Percentiles rank a stretch among this genome's conserved stretches.
phyloP scores from a whole-genome alignment of 1,284 basidiomycete species.

The Ceratobasidium sp. region DNA sequence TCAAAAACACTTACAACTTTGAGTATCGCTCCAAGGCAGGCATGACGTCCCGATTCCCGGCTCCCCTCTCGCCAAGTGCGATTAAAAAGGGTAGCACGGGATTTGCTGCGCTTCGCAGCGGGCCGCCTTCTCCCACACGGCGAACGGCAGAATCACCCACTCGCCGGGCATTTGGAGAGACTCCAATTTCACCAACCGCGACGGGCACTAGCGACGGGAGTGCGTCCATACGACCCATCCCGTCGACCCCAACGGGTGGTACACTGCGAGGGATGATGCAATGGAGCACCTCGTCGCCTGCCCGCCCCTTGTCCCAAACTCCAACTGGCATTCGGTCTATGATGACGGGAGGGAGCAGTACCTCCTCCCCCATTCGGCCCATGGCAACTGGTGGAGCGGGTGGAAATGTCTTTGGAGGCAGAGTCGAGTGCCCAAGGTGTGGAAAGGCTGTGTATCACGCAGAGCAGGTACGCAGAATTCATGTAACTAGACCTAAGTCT shows the following conservation, averaged over 20 bases:
- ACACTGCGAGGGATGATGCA: not conserved
- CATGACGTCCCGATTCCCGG: constrained; percentile 23
- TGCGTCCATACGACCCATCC: not conserved
- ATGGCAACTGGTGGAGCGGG: constrained; percentile 29
- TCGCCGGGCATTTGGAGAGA: constrained; percentile 11
- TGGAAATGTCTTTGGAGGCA: constrained; percentile 31
- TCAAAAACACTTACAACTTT: constrained; percentile 26
- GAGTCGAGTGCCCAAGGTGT: constrained; percentile 41
- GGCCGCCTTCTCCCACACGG: constrained; percentile 28
- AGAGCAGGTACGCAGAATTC: constrained; percentile 39
- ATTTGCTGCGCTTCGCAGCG: constrained; percentile 21
- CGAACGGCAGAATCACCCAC: too few relatives aligned
- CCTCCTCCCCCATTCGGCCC: constrained; percentile 26
- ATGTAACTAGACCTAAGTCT: not conserved
- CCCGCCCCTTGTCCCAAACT: constrained; percentile 16
- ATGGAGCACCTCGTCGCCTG: constrained; percentile 11
- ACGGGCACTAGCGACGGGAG: constrained; percentile 1
- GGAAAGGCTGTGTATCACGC: constrained; percentile 43
- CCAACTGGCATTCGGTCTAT: constrained; percentile 36
- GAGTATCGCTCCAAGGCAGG: constrained; percentile 16
- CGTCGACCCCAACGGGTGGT: not conserved
- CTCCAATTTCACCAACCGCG: not conserved
- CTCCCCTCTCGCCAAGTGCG: constrained; percentile 32
- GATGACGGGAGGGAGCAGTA: constrained; percentile 36
- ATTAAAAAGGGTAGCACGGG: constrained; percentile 26